These are phyloP conservation scores for Pythium rishiriense DNA, from an alignment of 352 stramenopile species.

Conservation along the genomic window DNA sequence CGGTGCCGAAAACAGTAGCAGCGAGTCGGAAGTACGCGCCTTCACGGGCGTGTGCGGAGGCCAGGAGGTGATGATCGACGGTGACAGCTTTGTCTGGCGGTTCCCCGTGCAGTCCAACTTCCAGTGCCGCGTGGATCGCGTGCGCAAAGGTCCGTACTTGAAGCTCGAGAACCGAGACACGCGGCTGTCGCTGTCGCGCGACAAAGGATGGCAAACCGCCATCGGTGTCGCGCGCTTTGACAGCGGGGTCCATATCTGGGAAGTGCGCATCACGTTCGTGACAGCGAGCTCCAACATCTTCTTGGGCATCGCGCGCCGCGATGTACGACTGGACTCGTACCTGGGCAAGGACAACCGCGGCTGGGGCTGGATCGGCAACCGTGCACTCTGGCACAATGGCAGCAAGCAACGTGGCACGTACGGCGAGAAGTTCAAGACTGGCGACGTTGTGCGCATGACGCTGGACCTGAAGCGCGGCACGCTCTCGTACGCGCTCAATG, in stretches of 20 bases:
- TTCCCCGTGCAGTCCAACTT: constrained; percentile 90
- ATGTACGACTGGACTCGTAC: constrained; percentile 88
- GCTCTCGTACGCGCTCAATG: constrained; percentile 87
- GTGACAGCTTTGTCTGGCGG: constrained; percentile 85
- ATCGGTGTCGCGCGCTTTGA: constrained; percentile 89
- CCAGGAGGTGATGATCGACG: constrained; percentile 86
- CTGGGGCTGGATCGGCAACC: constrained; percentile 91
- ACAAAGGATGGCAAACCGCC: constrained; percentile 89
- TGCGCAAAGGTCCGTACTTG: constrained; percentile 84
- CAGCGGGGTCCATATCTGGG: constrained; percentile 85
- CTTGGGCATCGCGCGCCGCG: constrained; percentile 78
- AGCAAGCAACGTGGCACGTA: constrained; percentile 90
- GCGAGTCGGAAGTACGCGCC: constrained; percentile 79
- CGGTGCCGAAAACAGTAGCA: constrained; percentile 38
- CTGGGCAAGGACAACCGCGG: constrained; percentile 91
- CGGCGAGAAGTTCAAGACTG: constrained; percentile 90
- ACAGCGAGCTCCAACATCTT: constrained; percentile 91
- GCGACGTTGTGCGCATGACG: constrained; percentile 80
- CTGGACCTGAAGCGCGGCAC: constrained; percentile 82
- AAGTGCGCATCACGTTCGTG: constrained; percentile 85
- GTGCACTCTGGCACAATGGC: constrained; percentile 88
- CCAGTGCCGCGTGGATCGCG: constrained; percentile 82
- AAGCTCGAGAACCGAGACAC: constrained; percentile 90
- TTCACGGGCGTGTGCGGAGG: constrained; percentile 82
- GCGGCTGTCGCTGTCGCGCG: constrained; percentile 72